phyloP scores from a whole-genome alignment of 345 rosid genomes.

The rapeseed (Brassica napus) region Da-Ae NC_063446.1:37767001-37767500 shows the following conservation, averaged over 20 bases:
- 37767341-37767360: background rate
- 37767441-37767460: background rate
- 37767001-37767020: no score
- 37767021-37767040: background rate
- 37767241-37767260: no score
- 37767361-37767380: background rate
- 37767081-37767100: background rate
- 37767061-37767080: constrained; percentile 17
- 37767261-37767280: no score
- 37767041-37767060: constrained; percentile 14
- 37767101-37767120: no score
- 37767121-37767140: background rate
- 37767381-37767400: constrained; percentile 1
- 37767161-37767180: no score
- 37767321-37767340: no score
- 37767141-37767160: background rate
- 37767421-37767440: background rate
- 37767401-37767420: background rate
- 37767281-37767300: no score
- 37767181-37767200: no score
- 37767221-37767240: no score
- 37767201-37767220: no score
- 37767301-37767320: no score
- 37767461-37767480: constrained; percentile 5
- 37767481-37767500: background rate